Evolutionary conservation across 2,329 filamentous ascomycete species (phyloP), one percentile per base, ranked within the genome.

Genomic region (Aspergillus sp.): DNA sequence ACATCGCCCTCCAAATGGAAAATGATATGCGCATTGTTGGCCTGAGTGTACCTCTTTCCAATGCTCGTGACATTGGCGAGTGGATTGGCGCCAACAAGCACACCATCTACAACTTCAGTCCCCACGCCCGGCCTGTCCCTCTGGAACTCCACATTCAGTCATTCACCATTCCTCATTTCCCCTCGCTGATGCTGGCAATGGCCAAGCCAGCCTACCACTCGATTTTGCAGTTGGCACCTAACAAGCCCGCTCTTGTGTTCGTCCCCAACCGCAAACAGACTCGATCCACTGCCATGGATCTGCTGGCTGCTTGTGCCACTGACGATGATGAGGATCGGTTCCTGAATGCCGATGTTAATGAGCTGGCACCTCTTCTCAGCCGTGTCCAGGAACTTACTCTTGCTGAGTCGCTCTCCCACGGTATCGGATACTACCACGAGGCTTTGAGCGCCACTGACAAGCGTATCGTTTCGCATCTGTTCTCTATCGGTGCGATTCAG

Each of bases 81-180:
- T 98, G 93, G 93, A 90, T 98, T 54, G 93, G 94, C 53, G 93
- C 91, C 6, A 95, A 84, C 66, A 97, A 96, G 73, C 93, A 98
- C 64, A 95, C 93, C 39, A 95, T 95, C 51, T 98, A 91, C 77
- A 98, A 98, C 71, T 98, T 98, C 73, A 95, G 89, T 57, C 93
- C 93, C 2, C 86, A 91, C 59, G 84, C 91, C 48, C 85, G 94
- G 44, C 86, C 90, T 1, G 82, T 96, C 12, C 90, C 91, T 19
- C 73, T 98, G 29, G 91, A 97, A 65, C 79, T 98, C 45, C 90
- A 96, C 63, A 86, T 98, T 38, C 93, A 98, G 67, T 91, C 90
- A 1, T 98, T 93, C 71, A 88, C 85, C 27, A 95, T 95, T 47
- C 90, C 94, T 37, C 94, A 98, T 63, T 96, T 95, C 72, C 94